Evolutionary conservation across 2,329 filamentous ascomycete genomes (phyloP), one percentile per base, ranked within the genome.

Genomic region (Talaromyces rugulosus): DNA sequence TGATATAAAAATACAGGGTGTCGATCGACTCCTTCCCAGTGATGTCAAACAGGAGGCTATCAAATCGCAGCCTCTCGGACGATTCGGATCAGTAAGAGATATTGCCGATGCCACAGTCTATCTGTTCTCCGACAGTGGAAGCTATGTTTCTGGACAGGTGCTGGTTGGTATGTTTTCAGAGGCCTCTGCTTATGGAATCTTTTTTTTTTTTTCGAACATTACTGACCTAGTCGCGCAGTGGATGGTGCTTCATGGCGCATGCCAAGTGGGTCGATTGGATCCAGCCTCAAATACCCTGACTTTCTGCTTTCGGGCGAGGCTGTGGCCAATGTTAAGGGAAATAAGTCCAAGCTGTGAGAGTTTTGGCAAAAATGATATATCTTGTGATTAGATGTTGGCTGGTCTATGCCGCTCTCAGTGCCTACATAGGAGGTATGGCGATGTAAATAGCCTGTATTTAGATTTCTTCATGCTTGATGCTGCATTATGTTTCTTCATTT

Each of bases 101-200:
- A 92, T 99, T 70, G 90, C 92, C 0, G 94, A 99, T 75, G 91
- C 94, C 1, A 97, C 94, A 0, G 85, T 98, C 0, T 99, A 88
- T 70, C 75, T 98, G 60, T 95, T 97, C 72, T 90, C 89, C 53
- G 90, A 96, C 53, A 87, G 91, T 0, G 94, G 89, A 0, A 92
- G 89, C 72, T 96, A 90, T 74, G 87, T 98, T 54, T 96, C 90
- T 67, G 95, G 92, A 0, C 88, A 92, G 67, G 85, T 87, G 3
- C 77, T 97, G 40, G 90, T 96, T 34, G 83, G 76, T 78, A 67
- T 61, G 76, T 74, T n/a, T 44, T 18, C 40, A 5, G 16, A 14
- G 12, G 3, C 30, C 28, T 4, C 12, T 16, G 2, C 27, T 9
- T n/a, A 23, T 3, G 18, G 7, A 8, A 47, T 47, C 42, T 47